Conservation (phyloP, 2,329 filamentous ascomycete species). For the Chaetomium globosum region DNA sequence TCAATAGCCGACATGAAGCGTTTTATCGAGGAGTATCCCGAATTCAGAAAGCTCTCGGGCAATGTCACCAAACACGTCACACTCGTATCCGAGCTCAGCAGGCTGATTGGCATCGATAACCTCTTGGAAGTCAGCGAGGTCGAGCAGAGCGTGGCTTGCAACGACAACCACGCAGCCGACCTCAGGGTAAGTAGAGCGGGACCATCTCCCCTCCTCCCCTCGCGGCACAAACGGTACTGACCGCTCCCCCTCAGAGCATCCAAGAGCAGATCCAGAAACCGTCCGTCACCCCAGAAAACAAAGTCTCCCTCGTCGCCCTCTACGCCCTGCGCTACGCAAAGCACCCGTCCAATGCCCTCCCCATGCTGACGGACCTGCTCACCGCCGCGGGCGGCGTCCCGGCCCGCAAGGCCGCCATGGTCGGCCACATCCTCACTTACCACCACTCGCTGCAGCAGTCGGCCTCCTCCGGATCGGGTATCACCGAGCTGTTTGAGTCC, state of each 20-base stretch:
- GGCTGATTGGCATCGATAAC: constrained; percentile 81
- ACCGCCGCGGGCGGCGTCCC: constrained; percentile 80
- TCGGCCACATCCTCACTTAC: constrained; percentile 81
- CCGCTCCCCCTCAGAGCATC: constrained; percentile 61
- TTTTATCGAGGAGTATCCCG: constrained; percentile 97
- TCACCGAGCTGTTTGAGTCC: constrained; percentile 90
- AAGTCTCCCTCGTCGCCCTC: constrained; percentile 87
- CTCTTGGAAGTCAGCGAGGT: constrained; percentile 95
- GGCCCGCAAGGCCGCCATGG: constrained; percentile 72
- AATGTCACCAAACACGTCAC: constrained; percentile 99
- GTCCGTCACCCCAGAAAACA: constrained; percentile 75
- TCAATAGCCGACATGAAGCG: constrained; percentile 99
- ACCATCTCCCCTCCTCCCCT: not conserved
- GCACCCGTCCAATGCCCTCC: constrained; percentile 78
- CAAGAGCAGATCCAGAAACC: constrained; percentile 84
- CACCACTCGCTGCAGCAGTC: constrained; percentile 83
- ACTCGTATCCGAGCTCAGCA: constrained; percentile 87
- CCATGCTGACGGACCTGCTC: constrained; percentile 84
- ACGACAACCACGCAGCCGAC: constrained; percentile 89
- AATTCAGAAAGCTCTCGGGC: constrained; percentile 93
- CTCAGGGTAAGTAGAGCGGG: constrained; percentile 67
- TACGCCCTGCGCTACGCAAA: constrained; percentile 93
- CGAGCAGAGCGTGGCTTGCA: constrained; percentile 95
- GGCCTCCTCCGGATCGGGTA: constrained; percentile 68
- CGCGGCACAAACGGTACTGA: not conserved